Conservation (phyloP, 208 protist species). For the Leishmania guyanensis region DNA sequence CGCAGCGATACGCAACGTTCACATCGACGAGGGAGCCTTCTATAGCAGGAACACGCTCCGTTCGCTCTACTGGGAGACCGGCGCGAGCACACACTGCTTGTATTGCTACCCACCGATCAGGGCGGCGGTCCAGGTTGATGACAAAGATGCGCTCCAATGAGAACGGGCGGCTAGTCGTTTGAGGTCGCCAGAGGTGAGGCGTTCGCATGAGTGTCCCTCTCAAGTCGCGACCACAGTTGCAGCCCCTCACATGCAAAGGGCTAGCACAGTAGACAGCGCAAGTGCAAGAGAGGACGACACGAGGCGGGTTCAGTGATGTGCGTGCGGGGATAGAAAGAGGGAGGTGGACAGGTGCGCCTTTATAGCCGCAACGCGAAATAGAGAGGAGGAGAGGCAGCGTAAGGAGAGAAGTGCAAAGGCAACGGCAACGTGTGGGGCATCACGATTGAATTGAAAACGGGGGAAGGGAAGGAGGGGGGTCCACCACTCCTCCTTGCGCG, state of each 20-base stretch:
- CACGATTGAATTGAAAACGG: neutral
- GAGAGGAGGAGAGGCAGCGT: no score
- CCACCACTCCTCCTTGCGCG: neutral
- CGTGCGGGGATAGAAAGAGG: neutral
- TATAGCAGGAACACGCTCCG: conserved; percentile 60
- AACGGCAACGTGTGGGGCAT: neutral
- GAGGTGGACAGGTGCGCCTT: neutral
- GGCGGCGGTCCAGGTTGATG: conserved; percentile 77
- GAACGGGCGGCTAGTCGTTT: neutral
- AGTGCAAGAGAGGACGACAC: neutral
- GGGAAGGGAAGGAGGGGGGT: neutral
- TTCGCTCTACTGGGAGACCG: conserved; percentile 23
- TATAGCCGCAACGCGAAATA: neutral
- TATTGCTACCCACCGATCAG: conserved; percentile 55
- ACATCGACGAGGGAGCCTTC: conserved; percentile 45
- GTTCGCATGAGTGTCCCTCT: neutral
- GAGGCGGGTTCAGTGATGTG: neutral
- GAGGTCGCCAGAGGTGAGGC: neutral
- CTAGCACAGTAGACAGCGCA: neutral
- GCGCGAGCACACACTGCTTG: conserved; percentile 32
- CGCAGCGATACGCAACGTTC: conserved; percentile 30
- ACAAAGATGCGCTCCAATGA: conserved; percentile 46
- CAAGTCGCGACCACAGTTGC: neutral
- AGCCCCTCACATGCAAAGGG: neutral
- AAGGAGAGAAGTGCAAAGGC: neutral